Conservation (phyloP, 2,329 filamentous ascomycete species). For the Tolypocladium endophyticum region DNA sequence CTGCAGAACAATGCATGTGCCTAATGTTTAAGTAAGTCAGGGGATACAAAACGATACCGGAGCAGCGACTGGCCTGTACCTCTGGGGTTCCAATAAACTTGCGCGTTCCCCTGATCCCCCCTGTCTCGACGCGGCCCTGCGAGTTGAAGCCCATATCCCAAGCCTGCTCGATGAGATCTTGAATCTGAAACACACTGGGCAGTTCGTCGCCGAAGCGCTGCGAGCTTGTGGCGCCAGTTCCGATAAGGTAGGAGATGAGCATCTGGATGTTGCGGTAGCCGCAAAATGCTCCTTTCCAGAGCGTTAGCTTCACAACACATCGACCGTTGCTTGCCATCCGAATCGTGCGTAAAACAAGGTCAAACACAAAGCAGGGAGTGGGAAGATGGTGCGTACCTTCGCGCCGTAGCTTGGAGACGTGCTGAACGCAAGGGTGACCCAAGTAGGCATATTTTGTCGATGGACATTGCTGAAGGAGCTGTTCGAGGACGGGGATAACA, state of each 20-base stretch:
- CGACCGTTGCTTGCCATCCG: background rate
- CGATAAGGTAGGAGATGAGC: slow-evolving; percentile 68
- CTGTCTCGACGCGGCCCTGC: slow-evolving; percentile 68
- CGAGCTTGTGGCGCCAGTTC: slow-evolving; percentile 42
- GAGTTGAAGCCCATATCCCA: slow-evolving; percentile 81
- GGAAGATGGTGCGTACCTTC: slow-evolving; percentile 42
- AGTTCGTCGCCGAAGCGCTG: slow-evolving; percentile 49
- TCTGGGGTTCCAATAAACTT: slow-evolving; percentile 95
- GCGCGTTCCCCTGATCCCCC: slow-evolving; percentile 75
- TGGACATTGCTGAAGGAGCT: slow-evolving; percentile 53
- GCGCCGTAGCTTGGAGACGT: slow-evolving; percentile 70
- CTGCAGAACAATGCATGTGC: slow-evolving; percentile 69
- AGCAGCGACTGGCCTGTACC: slow-evolving; percentile 30
- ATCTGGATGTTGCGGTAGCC: slow-evolving; percentile 95
- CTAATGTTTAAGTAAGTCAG: slow-evolving; percentile 25
- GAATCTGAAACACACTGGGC: slow-evolving; percentile 71
- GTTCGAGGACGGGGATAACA: slow-evolving; percentile 51
- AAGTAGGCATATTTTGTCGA: slow-evolving; percentile 62
- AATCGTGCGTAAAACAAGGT: background rate
- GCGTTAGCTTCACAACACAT: background rate
- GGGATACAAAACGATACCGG: no score
- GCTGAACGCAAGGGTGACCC: slow-evolving; percentile 64
- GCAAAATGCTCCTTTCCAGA: slow-evolving; percentile 65
- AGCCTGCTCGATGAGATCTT: slow-evolving; percentile 75
- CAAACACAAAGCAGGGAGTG: background rate